These are phyloP conservation scores for Penicillium frequentans DNA, from an alignment of 2,329 filamentous ascomycete species.

Conservation along the genomic window DNA sequence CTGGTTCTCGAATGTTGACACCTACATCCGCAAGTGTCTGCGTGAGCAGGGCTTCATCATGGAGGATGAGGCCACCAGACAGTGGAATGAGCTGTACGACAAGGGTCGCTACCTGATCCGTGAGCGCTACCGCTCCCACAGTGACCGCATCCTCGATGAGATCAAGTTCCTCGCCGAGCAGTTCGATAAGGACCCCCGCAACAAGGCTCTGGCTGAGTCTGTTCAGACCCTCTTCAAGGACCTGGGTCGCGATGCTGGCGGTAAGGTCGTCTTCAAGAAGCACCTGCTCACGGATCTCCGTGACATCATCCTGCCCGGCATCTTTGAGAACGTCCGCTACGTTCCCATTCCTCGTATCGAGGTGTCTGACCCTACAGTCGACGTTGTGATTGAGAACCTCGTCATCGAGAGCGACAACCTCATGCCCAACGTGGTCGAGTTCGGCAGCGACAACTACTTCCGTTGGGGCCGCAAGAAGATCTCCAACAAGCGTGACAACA, in stretches of 20 bases:
- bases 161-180: constrained; percentile 85
- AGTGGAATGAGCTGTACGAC: constrained; percentile 86
- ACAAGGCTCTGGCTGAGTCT: constrained; percentile 74
- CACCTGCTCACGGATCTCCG: constrained; percentile 86
- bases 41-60: constrained; percentile 90
- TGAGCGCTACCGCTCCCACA: constrained; percentile 82
- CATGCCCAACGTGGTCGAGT: constrained; percentile 86
- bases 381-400: constrained; percentile 90
- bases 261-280: constrained; percentile 87
- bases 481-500: constrained; percentile 77
- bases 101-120: constrained; percentile 82
- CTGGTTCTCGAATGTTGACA: constrained; percentile 82
- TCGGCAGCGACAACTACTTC: constrained; percentile 91
- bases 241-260: constrained; percentile 81
- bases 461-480: constrained; percentile 90
- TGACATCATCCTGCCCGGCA: constrained; percentile 78
- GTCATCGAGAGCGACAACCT: constrained; percentile 96
- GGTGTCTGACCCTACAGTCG: constrained; percentile 78
- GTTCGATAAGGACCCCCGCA: constrained; percentile 85
- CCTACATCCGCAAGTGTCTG: constrained; percentile 77
- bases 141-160: constrained; percentile 83
- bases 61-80: constrained; percentile 71
- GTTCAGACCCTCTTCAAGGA: constrained; percentile 84
- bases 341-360: constrained; percentile 93
- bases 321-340: constrained; percentile 84